These are phyloP conservation scores for Plasmodium adleri DNA, from an alignment of 169 alveolate species.

Conservation along the genomic window DNA sequence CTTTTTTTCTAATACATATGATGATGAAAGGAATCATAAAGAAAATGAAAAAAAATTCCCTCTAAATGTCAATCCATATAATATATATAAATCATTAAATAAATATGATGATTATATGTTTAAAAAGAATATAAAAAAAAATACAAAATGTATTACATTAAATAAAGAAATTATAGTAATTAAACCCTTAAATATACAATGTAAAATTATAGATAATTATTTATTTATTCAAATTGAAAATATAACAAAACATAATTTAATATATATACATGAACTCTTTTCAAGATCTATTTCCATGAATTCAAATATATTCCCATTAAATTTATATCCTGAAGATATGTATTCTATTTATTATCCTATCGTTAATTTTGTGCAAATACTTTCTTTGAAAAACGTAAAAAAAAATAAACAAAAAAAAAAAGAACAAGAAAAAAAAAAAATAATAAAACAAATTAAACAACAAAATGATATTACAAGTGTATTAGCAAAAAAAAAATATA, in stretches of 20 bases:
- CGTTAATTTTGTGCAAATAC: slow-evolving; percentile 15
- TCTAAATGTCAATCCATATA: slow-evolving; percentile 17
- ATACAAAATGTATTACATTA: slow-evolving; percentile 10
- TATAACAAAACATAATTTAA: slow-evolving; percentile 20
- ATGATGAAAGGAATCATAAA: slow-evolving; percentile 9
- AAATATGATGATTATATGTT: slow-evolving; percentile 39
- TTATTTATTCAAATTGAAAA: slow-evolving; percentile 41
- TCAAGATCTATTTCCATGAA: slow-evolving; percentile 53
- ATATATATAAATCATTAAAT: slow-evolving; percentile 30
- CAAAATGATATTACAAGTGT: background rate
- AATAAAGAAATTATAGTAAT: slow-evolving; percentile 23
- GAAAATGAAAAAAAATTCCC: slow-evolving; percentile 36
- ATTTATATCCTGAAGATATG: slow-evolving; percentile 39
- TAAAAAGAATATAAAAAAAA: slow-evolving; percentile 21
- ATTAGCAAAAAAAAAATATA: too few relatives aligned
- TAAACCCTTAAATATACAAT: slow-evolving; percentile 40
- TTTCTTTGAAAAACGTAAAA: slow-evolving; percentile 21
- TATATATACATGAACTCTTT: slow-evolving; percentile 31
- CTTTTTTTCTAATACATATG: slow-evolving; percentile 8
- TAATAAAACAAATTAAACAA: background rate
- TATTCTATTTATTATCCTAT: slow-evolving; percentile 43
- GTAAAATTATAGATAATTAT: slow-evolving; percentile 30
- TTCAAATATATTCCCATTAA: slow-evolving; percentile 25
- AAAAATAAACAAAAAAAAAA: slow-evolving; percentile 9
- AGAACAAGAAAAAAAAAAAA: background rate